phyloP scores from a whole-genome alignment of 495 filamentous ascomycete genomes.

The Daldinia loculata region DNA sequence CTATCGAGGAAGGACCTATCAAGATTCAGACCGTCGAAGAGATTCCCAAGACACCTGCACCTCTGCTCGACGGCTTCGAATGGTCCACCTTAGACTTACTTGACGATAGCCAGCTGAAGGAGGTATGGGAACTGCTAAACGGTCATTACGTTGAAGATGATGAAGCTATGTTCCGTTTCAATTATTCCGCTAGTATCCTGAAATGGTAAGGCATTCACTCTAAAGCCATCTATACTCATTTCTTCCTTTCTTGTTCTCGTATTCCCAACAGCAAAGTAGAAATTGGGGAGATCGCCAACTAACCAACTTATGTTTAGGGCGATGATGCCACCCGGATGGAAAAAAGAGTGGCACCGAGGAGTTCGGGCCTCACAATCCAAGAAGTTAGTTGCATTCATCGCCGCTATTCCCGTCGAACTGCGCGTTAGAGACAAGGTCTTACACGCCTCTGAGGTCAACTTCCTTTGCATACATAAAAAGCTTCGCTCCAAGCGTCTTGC shows the following conservation, averaged over 20 bases:
- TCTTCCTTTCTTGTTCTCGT: background rate
- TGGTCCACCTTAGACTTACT: constrained; percentile 92
- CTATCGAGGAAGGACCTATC: constrained; percentile 63
- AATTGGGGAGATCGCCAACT: constrained; percentile 17
- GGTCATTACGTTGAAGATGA: constrained; percentile 97
- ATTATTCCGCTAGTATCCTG: constrained; percentile 87
- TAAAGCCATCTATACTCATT: background rate
- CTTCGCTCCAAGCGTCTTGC: constrained; percentile 90
- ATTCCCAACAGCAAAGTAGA: background rate
- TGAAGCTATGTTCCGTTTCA: constrained; percentile 96
- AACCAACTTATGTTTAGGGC: constrained; percentile 66
- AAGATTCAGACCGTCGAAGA: constrained; percentile 73
- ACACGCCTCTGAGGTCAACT: constrained; percentile 91
- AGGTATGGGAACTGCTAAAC: constrained; percentile 87
- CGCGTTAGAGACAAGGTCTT: constrained; percentile 79
- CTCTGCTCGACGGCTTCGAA: constrained; percentile 80
- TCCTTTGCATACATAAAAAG: constrained; percentile 97
- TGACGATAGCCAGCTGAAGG: constrained; percentile 66
- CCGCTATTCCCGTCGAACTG: constrained; percentile 82
- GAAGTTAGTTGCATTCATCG: constrained; percentile 94
- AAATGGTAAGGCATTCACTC: constrained; percentile 70
- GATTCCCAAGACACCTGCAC: constrained; percentile 73
- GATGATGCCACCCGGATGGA: constrained; percentile 94
- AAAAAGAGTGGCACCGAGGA: constrained; percentile 92
- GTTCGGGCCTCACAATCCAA: constrained; percentile 79